Base-by-base conservation (phyloP, 1,284 basidiomycete genomes). In the Ustilago xerochloae region DNA sequence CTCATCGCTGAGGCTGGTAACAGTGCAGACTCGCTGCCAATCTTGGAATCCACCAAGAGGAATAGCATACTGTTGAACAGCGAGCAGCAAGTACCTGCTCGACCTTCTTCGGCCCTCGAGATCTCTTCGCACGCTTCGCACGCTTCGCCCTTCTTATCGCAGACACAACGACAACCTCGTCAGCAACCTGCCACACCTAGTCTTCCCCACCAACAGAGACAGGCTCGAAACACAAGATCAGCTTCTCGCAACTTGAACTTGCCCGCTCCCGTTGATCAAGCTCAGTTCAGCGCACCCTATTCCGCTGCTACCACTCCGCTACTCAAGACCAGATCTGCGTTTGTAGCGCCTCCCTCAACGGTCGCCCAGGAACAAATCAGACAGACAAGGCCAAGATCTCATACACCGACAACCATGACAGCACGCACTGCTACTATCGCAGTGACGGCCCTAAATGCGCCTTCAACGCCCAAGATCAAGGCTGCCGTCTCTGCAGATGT, bases 401-500 rank as follows among this genome's bases (percentile, higher is more conserved):
- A 65, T 8, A 65, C 68, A 6, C 68, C 68, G 0, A 63, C 68
- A 2, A 45, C 29, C 32, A 65, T 65, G 62, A 26, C 63, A 12
- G 62, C 54, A 16, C 57, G 52, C 26, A 52, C 61, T 20, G 36
- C 48, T 36, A 15, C 61, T 2, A 22, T 46, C 4, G 8, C 35
- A 6, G 47, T 43, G 10, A n/a, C n/a, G n/a, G n/a, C n/a, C n/a
- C n/a, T n/a, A n/a, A n/a, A n/a, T n/a, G 18, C 60, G n/a, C 55
- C 60, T 3, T 36, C 35, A 1, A 63, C 59, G 29, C 64, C 70
- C 29, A 67, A 63, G 36, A 67, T 73, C 64, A 73, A 73, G 56
- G 70, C 70, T 2, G 57, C 70, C 13, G 53, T 73, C 3, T 67
- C 64, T 18, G 70, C 70, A 1, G 70, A 73, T 20, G 70, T 73